Percentiles rank a stretch among this genome's conserved stretches.
Evolutionary conservation across 2,329 filamentous ascomycete genomes (phyloP).

Genomic region (Colletotrichum shisoi): DNA sequence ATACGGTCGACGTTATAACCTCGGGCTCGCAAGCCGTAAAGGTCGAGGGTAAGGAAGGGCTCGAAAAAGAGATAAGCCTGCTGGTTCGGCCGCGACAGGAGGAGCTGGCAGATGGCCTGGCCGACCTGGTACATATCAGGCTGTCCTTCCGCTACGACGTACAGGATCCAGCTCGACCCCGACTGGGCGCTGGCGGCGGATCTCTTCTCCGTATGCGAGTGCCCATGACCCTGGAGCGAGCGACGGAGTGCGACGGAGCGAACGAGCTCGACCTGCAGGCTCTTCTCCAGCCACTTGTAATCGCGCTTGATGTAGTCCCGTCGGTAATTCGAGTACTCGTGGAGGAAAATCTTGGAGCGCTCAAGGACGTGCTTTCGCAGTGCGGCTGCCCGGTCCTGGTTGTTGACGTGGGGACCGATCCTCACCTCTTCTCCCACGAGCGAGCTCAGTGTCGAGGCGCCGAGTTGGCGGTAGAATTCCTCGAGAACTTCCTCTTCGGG

Average conservation of each 20-base stretch:
- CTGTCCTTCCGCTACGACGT: conserved; percentile 71
- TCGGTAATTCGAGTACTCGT: conserved; percentile 75
- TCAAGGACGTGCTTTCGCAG: conserved; percentile 85
- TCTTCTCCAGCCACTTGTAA: conserved; percentile 87
- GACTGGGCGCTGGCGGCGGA: conserved; percentile 72
- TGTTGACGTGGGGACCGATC: conserved; percentile 71
- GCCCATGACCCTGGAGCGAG: conserved; percentile 73
- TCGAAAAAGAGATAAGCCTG: conserved; percentile 91
- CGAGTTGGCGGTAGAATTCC: conserved; percentile 82
- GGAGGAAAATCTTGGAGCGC: conserved; percentile 85
- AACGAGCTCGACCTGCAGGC: conserved; percentile 79
- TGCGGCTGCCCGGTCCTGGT: conserved; percentile 72
- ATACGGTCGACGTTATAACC: conserved; percentile 98
- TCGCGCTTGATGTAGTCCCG: conserved; percentile 85
- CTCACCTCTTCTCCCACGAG: conserved; percentile 80
- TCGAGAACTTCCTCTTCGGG: conserved; percentile 91
- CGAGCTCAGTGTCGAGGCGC: conserved; percentile 76
- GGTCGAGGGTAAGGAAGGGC: conserved; percentile 84
- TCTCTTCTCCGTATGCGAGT: conserved; percentile 76
- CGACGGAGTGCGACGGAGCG: conserved; percentile 79
- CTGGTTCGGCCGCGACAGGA: conserved; percentile 83
- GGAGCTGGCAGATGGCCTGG: conserved; percentile 80
- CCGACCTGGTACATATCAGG: conserved; percentile 93
- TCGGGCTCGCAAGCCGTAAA: conserved; percentile 81
- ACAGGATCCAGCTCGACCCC: conserved; percentile 70